Conservation (phyloP, 2,329 filamentous ascomycete species). For the Pseudopyrenochaeta lycopersici region DNA sequence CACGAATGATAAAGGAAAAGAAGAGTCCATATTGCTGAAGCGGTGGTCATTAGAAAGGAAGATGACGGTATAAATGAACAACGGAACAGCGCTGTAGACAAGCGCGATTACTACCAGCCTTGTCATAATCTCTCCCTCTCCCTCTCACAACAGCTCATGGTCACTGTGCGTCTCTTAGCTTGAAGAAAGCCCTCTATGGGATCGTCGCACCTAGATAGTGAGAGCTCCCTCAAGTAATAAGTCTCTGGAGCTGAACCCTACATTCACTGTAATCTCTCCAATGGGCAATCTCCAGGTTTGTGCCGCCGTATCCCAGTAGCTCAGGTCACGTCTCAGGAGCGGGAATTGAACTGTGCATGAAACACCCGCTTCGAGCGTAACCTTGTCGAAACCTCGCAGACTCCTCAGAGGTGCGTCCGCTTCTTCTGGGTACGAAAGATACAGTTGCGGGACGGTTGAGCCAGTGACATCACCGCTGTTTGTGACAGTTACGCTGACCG, state of each 20-base stretch:
- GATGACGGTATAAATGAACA: too few relatives aligned
- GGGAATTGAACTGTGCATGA: constrained; percentile 55
- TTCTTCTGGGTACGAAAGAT: constrained; percentile 57
- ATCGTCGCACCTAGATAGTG: neutral
- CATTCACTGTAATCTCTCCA: constrained; percentile 23
- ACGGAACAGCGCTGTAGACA: too few relatives aligned
- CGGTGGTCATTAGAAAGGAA: too few relatives aligned
- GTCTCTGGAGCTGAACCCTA: constrained; percentile 40
- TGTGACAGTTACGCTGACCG: constrained; percentile 56
- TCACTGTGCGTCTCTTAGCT: too few relatives aligned
- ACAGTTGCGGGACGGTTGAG: constrained; percentile 64
- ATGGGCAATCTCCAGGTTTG: constrained; percentile 55
- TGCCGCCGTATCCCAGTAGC: constrained; percentile 58
- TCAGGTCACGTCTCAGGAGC: constrained; percentile 59
- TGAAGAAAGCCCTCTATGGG: too few relatives aligned
- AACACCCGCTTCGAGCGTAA: constrained; percentile 54
- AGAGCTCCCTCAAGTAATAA: constrained; percentile 10
- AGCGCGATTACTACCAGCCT: too few relatives aligned
- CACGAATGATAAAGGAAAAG: too few relatives aligned
- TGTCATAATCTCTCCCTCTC: too few relatives aligned
- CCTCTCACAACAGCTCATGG: too few relatives aligned
- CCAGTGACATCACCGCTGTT: constrained; percentile 62
- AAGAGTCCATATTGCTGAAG: too few relatives aligned
- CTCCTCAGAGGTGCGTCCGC: constrained; percentile 48
- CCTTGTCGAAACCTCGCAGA: constrained; percentile 60